These are phyloP conservation scores for Blastobotrys chiropterorum DNA, from an alignment of 805 yeast species.

Conservation along the genomic window DNA sequence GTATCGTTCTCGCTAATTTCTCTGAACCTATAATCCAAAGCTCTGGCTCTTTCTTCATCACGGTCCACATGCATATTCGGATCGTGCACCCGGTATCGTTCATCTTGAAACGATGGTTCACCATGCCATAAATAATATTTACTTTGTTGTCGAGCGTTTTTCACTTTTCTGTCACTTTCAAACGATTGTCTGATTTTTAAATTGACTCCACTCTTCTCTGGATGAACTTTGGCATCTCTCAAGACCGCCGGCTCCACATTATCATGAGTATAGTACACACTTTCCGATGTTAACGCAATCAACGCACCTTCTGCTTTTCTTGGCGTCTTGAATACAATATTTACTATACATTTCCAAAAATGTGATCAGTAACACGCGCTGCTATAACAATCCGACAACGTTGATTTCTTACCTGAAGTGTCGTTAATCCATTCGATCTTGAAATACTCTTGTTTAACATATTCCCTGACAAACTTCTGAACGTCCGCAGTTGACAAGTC, in stretches of 20 bases:
- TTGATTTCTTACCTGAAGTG: constrained; percentile 32
- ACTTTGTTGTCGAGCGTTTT: constrained; percentile 51
- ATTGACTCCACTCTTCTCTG: constrained; percentile 30
- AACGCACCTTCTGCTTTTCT: constrained; percentile 38
- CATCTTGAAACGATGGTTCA: constrained; percentile 46
- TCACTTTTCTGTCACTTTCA: constrained; percentile 49
- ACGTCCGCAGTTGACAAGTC: constrained; percentile 55
- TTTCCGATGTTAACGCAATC: constrained; percentile 31
- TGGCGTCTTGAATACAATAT: constrained; percentile 43
- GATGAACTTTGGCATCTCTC: constrained; percentile 32
- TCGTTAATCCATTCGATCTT: constrained; percentile 64
- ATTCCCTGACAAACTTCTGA: constrained; percentile 46
- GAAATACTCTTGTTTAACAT: constrained; percentile 34
- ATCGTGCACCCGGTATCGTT: constrained; percentile 17
- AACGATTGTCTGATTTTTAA: constrained; percentile 46
- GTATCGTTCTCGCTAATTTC: constrained; percentile 19
- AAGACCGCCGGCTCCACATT: constrained; percentile 17
- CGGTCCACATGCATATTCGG: constrained; percentile 10
- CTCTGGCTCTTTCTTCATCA: constrained; percentile 9
- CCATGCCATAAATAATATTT: constrained; percentile 65
- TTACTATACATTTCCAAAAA: constrained; percentile 27
- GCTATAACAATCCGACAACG: no score
- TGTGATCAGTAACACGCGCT: background rate
- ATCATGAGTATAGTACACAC: constrained; percentile 20
- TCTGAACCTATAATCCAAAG: background rate